phyloP scores from a whole-genome alignment of 345 rosid species.

The Hypericum androsaemum region DNA sequence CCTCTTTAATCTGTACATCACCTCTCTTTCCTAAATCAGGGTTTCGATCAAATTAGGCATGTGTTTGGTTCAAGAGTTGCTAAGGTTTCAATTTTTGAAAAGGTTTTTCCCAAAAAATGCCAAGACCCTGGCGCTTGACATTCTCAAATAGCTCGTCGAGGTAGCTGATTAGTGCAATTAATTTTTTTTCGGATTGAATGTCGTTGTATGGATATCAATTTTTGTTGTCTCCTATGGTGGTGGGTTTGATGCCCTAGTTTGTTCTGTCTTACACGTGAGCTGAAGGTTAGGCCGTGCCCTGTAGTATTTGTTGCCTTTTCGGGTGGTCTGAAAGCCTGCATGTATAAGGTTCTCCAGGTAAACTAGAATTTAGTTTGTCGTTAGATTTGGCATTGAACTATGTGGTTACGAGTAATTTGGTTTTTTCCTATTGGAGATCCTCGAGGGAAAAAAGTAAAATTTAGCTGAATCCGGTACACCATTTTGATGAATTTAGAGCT shows the following conservation, averaged over 20 bases:
- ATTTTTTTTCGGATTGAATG: too few relatives aligned
- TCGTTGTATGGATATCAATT: too few relatives aligned
- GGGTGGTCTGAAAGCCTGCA: conserved; percentile 85
- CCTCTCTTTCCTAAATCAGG: neutral
- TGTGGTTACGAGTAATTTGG: conserved; percentile 1
- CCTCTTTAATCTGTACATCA: conserved; percentile 59
- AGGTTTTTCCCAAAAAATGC: conserved; percentile 91
- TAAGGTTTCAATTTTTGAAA: too few relatives aligned
- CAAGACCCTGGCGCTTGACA: conserved; percentile 42
- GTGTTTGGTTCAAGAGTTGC: neutral
- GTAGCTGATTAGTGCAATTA: conserved; percentile 29
- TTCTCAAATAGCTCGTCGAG: conserved; percentile 58
- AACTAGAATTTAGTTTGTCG: neutral
- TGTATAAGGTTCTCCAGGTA: conserved; percentile 94
- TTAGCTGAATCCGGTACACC: conserved; percentile 39
- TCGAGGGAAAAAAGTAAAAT: conserved; percentile 51
- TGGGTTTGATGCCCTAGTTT: conserved; percentile 2
- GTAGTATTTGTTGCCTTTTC: conserved; percentile 78
- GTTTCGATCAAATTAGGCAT: neutral
- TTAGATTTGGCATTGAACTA: neutral
- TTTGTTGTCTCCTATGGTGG: too few relatives aligned
- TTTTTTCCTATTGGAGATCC: conserved; percentile 42
- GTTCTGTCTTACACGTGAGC: conserved; percentile 40
- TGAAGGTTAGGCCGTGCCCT: conserved; percentile 65
- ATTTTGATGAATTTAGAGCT: neutral